Evolutionary conservation across 176 grass and related monocot genomes (phyloP), one percentile per base, ranked within the genome.

Genomic region (Pontederia crassipes): DNA sequence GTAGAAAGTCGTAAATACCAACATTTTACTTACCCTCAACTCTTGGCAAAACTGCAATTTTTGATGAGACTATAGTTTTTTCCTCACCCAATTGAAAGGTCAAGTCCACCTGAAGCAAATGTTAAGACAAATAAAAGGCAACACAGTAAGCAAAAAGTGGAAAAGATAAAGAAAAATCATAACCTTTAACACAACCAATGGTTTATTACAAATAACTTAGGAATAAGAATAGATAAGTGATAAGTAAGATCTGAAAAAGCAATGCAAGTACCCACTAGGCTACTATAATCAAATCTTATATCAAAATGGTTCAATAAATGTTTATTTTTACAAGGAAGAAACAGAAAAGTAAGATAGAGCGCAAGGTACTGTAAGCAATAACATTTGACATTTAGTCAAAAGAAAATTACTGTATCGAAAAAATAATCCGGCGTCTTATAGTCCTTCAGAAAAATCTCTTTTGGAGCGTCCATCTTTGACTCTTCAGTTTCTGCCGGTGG

Each of bases 371-470:
- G 57, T 11, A 12, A 54, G 3, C 24, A 50, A 10, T 12, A 27
- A 65, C 7, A 65, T 27, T 11, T 50, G 17, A 4, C 15, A 12
- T 17, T 45, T 40, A 52, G 11, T 15, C 49, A 45, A 24, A 15
- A 66, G 55, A 55, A 12, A 74, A 49, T 59, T 83, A 92, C 93
- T 71, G 57, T 59, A 11, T 98, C 93, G 83, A 98, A 98, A 4
- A 92, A 48, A 78, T 92, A 98, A 50, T 86, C 77, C 16, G 87
- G 87, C 54, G 70, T 85, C 68, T 86, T 86, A 68, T 98, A 98
- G 66, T 98, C 74, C 83, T 86, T 98, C 82, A 98, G 87, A 77
- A 98, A 92, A 56, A 92, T 87, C 81, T 98, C 93, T 80, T 80
- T 92, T 12, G 87, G 87, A 55, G 18, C 27, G 67, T 85, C 82